A percentile compares a stretch with the other conserved stretches of the same genome.
Evolutionary conservation across 768 basidiomycete species (phyloP).

Genomic region (Calocera viscosa): DNA sequence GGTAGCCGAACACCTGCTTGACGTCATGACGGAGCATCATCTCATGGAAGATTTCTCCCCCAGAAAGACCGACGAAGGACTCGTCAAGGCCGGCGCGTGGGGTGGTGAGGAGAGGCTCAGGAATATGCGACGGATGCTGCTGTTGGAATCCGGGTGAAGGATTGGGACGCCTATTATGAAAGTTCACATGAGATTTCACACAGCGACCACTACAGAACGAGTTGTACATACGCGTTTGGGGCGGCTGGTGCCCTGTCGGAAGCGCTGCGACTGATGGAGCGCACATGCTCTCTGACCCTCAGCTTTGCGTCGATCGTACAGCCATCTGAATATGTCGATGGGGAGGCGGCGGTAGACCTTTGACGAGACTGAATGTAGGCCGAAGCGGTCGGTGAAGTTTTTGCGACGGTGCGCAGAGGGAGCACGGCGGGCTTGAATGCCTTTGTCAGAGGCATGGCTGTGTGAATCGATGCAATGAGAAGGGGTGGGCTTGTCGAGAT

Average conservation of each 20-base stretch:
- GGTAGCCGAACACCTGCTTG: conserved; percentile 95
- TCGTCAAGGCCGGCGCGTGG: conserved; percentile 35
- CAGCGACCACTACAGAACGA: background rate
- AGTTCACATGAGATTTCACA: background rate
- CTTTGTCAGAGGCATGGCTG: conserved; percentile 11
- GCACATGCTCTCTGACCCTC: conserved; percentile 63
- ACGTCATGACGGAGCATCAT: conserved; percentile 98
- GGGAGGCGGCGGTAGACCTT: conserved; percentile 13
- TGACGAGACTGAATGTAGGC: conserved; percentile 18
- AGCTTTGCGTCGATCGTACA: conserved; percentile 65
- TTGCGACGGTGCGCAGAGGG: background rate
- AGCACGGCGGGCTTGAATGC: conserved; percentile 13
- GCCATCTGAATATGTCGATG: conserved; percentile 13
- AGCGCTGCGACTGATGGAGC: conserved; percentile 60
- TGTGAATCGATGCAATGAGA: background rate
- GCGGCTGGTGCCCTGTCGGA: conserved; percentile 48
- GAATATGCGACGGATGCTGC: background rate
- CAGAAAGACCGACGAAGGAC: conserved; percentile 86
- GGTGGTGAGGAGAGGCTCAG: conserved; percentile 8
- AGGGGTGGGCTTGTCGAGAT: background rate
- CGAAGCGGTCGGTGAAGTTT: conserved; percentile 9
- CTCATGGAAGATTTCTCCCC: conserved; percentile 97
- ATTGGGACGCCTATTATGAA: conserved; percentile 42
- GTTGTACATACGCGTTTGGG: conserved; percentile 41
- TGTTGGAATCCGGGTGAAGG: conserved; percentile 41